phyloP scores from a whole-genome alignment of 208 protist species.

The Leishmania major region DNA sequence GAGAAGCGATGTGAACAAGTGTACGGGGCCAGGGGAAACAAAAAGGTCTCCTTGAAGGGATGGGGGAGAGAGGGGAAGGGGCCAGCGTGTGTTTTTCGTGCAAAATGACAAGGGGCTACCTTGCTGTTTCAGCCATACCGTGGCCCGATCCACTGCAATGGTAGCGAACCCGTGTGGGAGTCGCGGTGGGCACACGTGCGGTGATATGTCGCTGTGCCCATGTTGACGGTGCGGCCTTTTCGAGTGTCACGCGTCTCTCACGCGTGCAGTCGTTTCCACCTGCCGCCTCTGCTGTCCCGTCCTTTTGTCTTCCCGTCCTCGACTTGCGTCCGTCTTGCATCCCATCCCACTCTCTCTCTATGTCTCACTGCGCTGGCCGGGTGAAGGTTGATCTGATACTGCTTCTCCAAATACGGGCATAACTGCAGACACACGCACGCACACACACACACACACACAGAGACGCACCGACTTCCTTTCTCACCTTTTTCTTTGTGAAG shows the following conservation, averaged over 20 bases:
- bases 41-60: background rate
- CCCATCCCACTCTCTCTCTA: background rate
- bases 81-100: background rate
- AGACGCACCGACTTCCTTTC: conserved; percentile 1
- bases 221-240: background rate
- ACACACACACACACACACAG: conserved; percentile 4
- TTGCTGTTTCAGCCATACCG: background rate
- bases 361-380: background rate
- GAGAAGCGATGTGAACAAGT: background rate
- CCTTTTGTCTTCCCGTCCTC: background rate
- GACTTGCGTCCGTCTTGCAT: background rate
- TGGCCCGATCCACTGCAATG: background rate
- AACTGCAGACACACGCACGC: conserved; percentile 9
- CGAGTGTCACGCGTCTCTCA: background rate
- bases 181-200: background rate
- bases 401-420: background rate
- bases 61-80: background rate
- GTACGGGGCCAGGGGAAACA: background rate
- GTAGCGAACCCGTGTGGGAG: background rate
- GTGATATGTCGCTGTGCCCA: background rate
- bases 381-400: background rate
- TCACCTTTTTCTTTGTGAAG: background rate
- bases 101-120: background rate
- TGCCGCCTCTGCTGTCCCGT: background rate
- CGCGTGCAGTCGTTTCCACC: background rate